phyloP scores from a whole-genome alignment of 2,329 filamentous ascomycete species.

The Fusarium sp. region DNA sequence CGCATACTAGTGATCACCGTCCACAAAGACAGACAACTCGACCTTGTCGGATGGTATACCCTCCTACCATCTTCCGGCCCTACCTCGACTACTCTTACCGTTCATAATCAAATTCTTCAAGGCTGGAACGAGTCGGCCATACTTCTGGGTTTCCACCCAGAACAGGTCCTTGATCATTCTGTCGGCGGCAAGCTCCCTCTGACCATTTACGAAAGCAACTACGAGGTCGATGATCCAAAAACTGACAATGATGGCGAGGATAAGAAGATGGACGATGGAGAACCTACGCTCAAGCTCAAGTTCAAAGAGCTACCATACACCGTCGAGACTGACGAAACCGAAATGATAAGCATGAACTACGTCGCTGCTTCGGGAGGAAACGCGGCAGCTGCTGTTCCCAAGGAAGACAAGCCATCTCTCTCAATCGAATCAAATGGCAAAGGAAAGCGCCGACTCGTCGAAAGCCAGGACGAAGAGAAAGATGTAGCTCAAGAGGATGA shows the following conservation, averaged over 20 bases:
- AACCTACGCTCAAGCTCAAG: conserved; percentile 69
- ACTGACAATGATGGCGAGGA: conserved; percentile 67
- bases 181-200: conserved; percentile 86
- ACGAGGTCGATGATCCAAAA: conserved; percentile 73
- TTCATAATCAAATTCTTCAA: conserved; percentile 81
- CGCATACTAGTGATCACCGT: conserved; percentile 80
- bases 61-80: conserved; percentile 80
- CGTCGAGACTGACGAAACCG: conserved; percentile 92
- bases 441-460: conserved; percentile 60
- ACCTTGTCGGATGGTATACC: conserved; percentile 94
- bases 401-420: conserved; percentile 56
- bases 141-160: conserved; percentile 86
- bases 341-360: conserved; percentile 98
- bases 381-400: conserved; percentile 69
- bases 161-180: conserved; percentile 63
- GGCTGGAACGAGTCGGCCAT: conserved; percentile 86
- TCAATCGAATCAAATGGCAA: conserved; percentile 63
- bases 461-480: conserved; percentile 46
- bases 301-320: conserved; percentile 88
- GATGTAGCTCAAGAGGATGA: conserved; percentile 50
- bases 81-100: conserved; percentile 71
- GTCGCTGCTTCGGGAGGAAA: conserved; percentile 87
- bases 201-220: conserved; percentile 88
- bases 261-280: conserved; percentile 77
- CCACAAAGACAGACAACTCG: conserved; percentile 83